Evolutionary conservation across 768 basidiomycete species (phyloP), one percentile per base, ranked within the genome.

Genomic region (Lactarius hatsudake): DNA sequence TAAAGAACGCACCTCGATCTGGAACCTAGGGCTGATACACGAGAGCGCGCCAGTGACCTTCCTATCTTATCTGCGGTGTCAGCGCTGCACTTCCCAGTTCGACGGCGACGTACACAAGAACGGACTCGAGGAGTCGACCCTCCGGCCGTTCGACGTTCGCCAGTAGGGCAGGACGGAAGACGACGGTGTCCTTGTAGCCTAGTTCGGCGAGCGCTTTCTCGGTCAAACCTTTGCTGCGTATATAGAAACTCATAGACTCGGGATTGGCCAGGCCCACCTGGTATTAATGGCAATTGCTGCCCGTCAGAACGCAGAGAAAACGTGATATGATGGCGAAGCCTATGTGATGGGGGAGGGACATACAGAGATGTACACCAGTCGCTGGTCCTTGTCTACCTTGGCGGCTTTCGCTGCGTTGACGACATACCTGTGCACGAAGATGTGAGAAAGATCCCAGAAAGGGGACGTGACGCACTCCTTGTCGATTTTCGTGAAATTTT

Each of bases 401-500:
- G 90, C 90, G 23, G 83, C 87, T 59, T 82, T 80, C 13, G 90
- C 91, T 9, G 88, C 87, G 61, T 86, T 85, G 57, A 92, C 75
- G n/a, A 92, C 90, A 72, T 91, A 91, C 74, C 90, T 89, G 54
- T 4, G 3, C 17, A 53, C 23, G 26, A 23, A 17, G 17, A 42
- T 13, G 5, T 26, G 13, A 53, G 51, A 53, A 23, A 32, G 8
- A 30, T 23, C 5, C 4, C 43, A 54, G 34, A 26, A 43, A 7
- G 45, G 23, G 3, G 6, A 10, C 20, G 51, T n/a, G 15, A 23
- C 42, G 78, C 70, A 91, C 86, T 90, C 87, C 75, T 87, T 79
- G 71, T 93, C 92, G 64, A 93, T 91, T 78, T 85, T 89, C 73
- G 88, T 87, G 69, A 91, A 93, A 10, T 82, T 82, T 42, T 81